Evolutionary conservation across 352 stramenopile species (phyloP), one percentile per base, ranked within the genome.

Genomic region (Phytophthora meadii): DNA sequence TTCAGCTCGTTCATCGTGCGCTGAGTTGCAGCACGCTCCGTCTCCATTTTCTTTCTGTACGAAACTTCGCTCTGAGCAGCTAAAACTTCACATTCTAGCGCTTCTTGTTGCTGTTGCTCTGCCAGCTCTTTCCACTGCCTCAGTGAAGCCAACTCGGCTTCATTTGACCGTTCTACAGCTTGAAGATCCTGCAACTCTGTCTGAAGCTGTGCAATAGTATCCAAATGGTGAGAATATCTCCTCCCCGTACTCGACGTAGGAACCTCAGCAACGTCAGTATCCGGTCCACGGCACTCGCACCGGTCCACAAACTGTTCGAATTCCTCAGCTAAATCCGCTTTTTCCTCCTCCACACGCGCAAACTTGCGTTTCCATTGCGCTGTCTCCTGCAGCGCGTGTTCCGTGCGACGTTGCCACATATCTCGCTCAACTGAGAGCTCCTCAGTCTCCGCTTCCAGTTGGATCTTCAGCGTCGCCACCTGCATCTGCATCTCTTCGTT

Each of bases 401-500:
- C 75, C 32, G 84, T 74, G 44, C 79, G 86, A 4, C 88, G 83
- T 19, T 88, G 74, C 67, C 82, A 81, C 39, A 77, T 65, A 48
- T 92, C 76, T 24, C 84, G 72, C 49, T 94, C 84, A 12, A 74
- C 84, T 5, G 61, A 71, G 25, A 93, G 69, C 61, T 94, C 88
- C 7, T 79, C 72, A 12, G 67, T 76, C 54, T 88, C 76, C 1
- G 74, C 82, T 44, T 96, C 88, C 46, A 87, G 61, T 40, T 89
- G 83, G 37, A 96, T 90, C 54, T 88, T 81, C 46, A 93, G 65
- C 44, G 85, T 78, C 45, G 74, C 74, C 41, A 92, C 80, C 41
- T 92, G 74, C 53, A 91, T 64, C 53, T 89, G 70, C 27, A 94
- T 65, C 67, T 94, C 82, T 34, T 94, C 86, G 54, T 96, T 94